A percentile compares a stretch with the other conserved stretches of the same genome.
phyloP scores from a whole-genome alignment of 2,329 filamentous ascomycete genomes.

The Aaosphaeria arxii region DNA sequence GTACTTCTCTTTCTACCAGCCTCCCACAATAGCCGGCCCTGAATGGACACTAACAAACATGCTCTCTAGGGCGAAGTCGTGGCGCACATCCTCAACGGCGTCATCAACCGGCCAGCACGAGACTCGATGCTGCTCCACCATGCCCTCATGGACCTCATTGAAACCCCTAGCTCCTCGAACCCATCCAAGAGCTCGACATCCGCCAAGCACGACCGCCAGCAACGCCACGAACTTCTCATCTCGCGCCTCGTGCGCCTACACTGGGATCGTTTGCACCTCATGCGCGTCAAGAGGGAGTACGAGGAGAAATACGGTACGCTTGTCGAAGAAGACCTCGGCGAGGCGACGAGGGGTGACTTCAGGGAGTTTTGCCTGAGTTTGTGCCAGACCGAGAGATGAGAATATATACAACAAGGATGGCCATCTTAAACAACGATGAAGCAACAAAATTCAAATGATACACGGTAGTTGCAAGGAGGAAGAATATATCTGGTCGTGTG shows the following conservation, averaged over 20 bases:
- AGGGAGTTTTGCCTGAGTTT: slow-evolving; percentile 72
- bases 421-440: no score
- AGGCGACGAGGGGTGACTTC: slow-evolving; percentile 74
- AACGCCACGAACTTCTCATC: slow-evolving; percentile 83
- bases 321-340: slow-evolving; percentile 74
- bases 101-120: slow-evolving; percentile 91
- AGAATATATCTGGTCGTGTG: no score
- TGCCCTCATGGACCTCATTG: slow-evolving; percentile 63
- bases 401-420: not conserved
- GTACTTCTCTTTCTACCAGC: slow-evolving; percentile 38
- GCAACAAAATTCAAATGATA: no score
- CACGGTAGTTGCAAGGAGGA: no score
- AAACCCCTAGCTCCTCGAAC: slow-evolving; percentile 17
- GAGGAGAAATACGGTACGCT: slow-evolving; percentile 70
- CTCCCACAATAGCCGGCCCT: no score
- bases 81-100: slow-evolving; percentile 91
- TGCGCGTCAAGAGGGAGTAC: slow-evolving; percentile 76
- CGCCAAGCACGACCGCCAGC: slow-evolving; percentile 42
- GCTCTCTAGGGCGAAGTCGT: slow-evolving; percentile 77
- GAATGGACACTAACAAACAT: not conserved
- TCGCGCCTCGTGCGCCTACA: slow-evolving; percentile 84
- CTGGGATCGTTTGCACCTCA: slow-evolving; percentile 84
- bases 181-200: slow-evolving; percentile 20
- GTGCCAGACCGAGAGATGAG: slow-evolving; percentile 11
- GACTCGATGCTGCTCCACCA: slow-evolving; percentile 90